Evolutionary conservation across 306 rosid genomes (phyloP).

Genomic region (Astragalus glycyphyllos): DNA sequence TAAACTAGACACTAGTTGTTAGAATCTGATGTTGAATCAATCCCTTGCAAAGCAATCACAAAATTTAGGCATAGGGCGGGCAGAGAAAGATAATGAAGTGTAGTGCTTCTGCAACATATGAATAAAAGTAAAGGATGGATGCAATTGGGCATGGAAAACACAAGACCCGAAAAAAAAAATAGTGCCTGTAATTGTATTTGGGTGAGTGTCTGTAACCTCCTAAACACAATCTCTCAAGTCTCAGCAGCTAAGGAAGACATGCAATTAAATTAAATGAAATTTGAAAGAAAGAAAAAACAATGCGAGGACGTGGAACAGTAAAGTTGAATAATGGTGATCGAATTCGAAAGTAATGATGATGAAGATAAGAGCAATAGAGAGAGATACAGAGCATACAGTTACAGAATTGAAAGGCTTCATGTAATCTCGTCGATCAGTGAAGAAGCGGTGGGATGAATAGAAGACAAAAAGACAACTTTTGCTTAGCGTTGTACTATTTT

Average conservation of each 20-base stretch:
- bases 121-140: background rate
- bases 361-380: background rate
- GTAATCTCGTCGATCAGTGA: background rate
- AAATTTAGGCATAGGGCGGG: background rate
- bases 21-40: background rate
- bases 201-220: too few relatives aligned
- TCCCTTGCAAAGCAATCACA: background rate
- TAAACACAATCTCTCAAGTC: too few relatives aligned
- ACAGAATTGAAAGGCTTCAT: slow-evolving; percentile 57
- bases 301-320: background rate
- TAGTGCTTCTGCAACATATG: background rate
- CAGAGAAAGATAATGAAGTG: background rate
- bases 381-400: slow-evolving; percentile 48
- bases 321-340: background rate
- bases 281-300: background rate
- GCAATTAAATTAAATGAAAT: too few relatives aligned
- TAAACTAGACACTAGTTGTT: background rate
- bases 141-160: background rate
- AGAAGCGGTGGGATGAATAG: background rate
- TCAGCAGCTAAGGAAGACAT: too few relatives aligned
- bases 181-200: background rate
- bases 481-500: background rate
- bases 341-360: too few relatives aligned
- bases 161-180: background rate
- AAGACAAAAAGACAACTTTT: background rate